Evolutionary conservation across 441 rosid species (phyloP).

Genomic region (Populus hybrid): DNA sequence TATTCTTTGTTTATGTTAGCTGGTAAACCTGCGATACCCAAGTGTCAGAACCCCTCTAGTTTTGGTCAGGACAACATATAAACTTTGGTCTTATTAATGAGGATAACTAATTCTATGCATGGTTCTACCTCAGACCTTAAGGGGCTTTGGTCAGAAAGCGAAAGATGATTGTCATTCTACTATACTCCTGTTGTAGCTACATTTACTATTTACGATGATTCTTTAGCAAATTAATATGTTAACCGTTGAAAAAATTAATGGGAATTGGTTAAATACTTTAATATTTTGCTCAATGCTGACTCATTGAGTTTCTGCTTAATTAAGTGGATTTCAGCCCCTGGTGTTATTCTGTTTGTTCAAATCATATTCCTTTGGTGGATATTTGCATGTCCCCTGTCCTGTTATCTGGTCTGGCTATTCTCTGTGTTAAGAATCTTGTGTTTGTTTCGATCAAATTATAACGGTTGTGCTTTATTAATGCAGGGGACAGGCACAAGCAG

Average conservation of each 20-base stretch:
- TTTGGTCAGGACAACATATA: not conserved
- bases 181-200: not conserved
- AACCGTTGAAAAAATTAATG: not conserved
- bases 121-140: not conserved
- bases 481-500: conserved; percentile 49
- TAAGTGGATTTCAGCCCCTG: not conserved
- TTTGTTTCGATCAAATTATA: not conserved
- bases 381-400: not conserved
- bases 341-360: not conserved
- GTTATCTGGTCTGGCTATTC: not conserved
- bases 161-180: not conserved
- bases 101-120: not conserved
- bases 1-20: not conserved
- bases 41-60: not conserved
- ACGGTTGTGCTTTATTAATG: conserved; percentile 6
- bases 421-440: not conserved
- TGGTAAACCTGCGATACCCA: not conserved
- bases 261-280: not conserved
- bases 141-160: not conserved
- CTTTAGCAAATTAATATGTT: not conserved
- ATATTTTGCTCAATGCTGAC: not conserved
- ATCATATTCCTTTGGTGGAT: not conserved
- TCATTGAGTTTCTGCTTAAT: not conserved
- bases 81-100: not conserved
- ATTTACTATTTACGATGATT: not conserved